Evolutionary conservation across 495 filamentous ascomycete genomes (phyloP).

Genomic region (Penicillium parvum): DNA sequence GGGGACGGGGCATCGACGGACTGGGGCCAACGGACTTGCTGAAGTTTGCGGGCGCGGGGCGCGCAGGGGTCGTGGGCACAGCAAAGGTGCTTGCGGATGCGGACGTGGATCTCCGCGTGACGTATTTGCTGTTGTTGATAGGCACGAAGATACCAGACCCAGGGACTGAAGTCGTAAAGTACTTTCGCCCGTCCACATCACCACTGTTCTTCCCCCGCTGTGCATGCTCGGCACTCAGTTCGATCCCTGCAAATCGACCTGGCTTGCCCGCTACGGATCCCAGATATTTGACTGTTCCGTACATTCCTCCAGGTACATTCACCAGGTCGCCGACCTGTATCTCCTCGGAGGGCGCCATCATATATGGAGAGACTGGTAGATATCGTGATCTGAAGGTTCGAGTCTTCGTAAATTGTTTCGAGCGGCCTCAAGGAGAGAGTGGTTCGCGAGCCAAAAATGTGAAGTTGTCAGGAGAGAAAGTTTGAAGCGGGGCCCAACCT

Average conservation of each 20-base stretch:
- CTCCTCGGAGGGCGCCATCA: slow-evolving; percentile 46
- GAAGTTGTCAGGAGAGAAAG: slow-evolving; percentile 13
- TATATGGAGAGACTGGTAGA: not conserved
- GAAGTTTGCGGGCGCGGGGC: slow-evolving; percentile 53
- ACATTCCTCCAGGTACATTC: slow-evolving; percentile 93
- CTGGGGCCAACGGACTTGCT: slow-evolving; percentile 82
- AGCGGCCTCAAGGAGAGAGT: slow-evolving; percentile 5
- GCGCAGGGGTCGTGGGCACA: slow-evolving; percentile 66
- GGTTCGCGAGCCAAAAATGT: slow-evolving; percentile 8
- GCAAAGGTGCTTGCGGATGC: slow-evolving; percentile 51
- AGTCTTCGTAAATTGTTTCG: slow-evolving; percentile 1
- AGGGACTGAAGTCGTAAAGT: slow-evolving; percentile 74
- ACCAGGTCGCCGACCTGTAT: slow-evolving; percentile 83
- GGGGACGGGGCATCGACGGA: slow-evolving; percentile 62
- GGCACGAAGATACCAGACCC: slow-evolving; percentile 94
- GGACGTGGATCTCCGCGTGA: slow-evolving; percentile 51
- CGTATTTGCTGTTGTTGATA: slow-evolving; percentile 73
- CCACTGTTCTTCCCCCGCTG: slow-evolving; percentile 89
- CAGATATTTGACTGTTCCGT: slow-evolving; percentile 84
- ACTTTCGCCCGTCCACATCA: slow-evolving; percentile 81
- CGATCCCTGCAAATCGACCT: slow-evolving; percentile 91
- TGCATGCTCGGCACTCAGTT: slow-evolving; percentile 77
- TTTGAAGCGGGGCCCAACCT: slow-evolving; percentile 9
- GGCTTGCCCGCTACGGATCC: slow-evolving; percentile 84
- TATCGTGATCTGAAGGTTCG: slow-evolving; percentile 7